Evolutionary conservation across 2,329 filamentous ascomycete genomes (phyloP), one percentile per base, ranked within the genome.

Genomic region (Penicillium olsonii): DNA sequence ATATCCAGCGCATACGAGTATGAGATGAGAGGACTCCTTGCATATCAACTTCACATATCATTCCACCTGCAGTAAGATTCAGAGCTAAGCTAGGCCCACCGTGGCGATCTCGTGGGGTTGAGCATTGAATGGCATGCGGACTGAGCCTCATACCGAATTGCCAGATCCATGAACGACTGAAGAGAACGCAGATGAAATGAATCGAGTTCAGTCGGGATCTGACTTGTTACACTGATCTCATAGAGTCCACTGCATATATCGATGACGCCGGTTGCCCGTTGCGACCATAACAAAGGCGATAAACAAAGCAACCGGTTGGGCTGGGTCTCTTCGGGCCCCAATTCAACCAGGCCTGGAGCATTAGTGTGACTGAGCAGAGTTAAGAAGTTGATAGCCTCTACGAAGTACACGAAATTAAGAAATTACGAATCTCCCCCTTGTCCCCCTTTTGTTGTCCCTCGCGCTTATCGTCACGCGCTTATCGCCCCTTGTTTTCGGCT

Each of bases 401-500:
- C 14, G n/a, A 31, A 31, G n/a, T n/a, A n/a, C n/a, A n/a, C n/a
- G 11, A 31, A 31, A 31, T n/a, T 31, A 31, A 31, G 11, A n/a
- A 31, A 31, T n/a, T n/a, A 14, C 6, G 29, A 15, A n/a, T n/a
- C n/a, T n/a, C n/a, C 29, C 29, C 14, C 22, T 26, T 31, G n/a
- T 17, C 10, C 31, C 37, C 34, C 40, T 49, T 49, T 33, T 33
- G 35, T 33, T 53, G 52, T 46, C 48, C 19, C 39, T 55, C 48
- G 59, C 54, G 57, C 56, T 61, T 62, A 62, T 62, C 59, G 34
- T 37, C 45, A 48, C 56, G 57, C 57, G 59, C 59, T 61, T 62
- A 62, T 62, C 59, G 59, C 57, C 59, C 58, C 59, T 62, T 61
- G 59, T 52, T 52, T 52, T 52, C 52, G 42, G 55, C 46, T 54